Evolutionary conservation across 805 yeast species (phyloP).

Genomic region (Pichia cephalocereana): DNA sequence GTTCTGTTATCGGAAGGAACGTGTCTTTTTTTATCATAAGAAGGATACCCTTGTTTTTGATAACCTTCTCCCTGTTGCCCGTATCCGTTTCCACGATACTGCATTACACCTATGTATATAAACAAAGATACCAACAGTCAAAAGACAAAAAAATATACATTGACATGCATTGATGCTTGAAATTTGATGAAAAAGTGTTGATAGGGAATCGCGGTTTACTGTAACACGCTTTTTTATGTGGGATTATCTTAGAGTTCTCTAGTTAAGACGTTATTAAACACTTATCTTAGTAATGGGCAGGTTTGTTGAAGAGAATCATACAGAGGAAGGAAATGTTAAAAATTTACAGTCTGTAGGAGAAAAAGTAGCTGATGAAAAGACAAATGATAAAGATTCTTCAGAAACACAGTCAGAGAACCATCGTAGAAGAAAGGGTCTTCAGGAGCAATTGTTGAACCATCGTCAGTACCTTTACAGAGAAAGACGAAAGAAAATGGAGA

Average conservation of each 20-base stretch:
- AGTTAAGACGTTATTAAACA: too few relatives aligned
- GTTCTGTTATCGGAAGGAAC: not conserved
- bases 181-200: too few relatives aligned
- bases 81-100: not conserved
- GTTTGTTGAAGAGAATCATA: not conserved
- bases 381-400: not conserved
- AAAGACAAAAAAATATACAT: not conserved
- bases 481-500: slow-evolving; percentile 25
- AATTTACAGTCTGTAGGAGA: slow-evolving; percentile 11
- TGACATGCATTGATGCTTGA: too few relatives aligned
- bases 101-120: not conserved
- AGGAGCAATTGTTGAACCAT: slow-evolving; percentile 33
- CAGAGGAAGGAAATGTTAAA: slow-evolving; percentile 9
- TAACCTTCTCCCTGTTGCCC: not conserved
- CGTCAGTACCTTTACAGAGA: slow-evolving; percentile 23
- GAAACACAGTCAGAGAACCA: not conserved
- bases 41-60: not conserved
- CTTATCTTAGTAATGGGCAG: not conserved
- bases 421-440: slow-evolving; percentile 29
- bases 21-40: not conserved
- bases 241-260: too few relatives aligned
- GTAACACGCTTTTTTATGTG: too few relatives aligned
- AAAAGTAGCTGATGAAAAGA: not conserved
- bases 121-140: not conserved
- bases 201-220: too few relatives aligned